These are phyloP conservation scores for Fraxinus velutina DNA, from an alignment of 305 asterid species.

Conservation along the genomic window DNA sequence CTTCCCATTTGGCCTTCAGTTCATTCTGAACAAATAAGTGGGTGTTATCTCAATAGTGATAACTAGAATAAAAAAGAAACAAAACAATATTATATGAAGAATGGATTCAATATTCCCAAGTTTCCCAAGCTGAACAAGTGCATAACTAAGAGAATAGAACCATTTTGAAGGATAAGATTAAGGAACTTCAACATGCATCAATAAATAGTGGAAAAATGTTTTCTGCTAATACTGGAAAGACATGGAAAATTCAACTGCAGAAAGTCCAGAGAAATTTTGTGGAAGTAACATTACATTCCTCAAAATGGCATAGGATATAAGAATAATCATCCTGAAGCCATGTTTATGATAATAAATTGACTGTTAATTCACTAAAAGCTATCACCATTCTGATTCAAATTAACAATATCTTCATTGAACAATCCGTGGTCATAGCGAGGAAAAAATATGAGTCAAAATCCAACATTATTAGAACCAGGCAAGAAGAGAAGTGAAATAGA, in stretches of 20 bases:
- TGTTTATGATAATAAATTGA: not conserved
- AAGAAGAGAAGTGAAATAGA: conserved; percentile 13
- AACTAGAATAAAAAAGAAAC: not conserved
- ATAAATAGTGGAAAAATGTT: not conserved
- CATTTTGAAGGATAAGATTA: not conserved
- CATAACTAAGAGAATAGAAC: not conserved
- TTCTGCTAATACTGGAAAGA: not conserved
- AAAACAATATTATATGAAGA: not conserved
- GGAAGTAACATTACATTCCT: not conserved
- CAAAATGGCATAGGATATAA: not conserved
- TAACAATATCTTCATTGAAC: not conserved
- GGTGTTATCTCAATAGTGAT: not conserved
- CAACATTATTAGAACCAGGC: not conserved
- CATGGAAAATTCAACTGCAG: not conserved
- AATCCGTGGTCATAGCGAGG: not conserved
- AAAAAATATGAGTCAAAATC: not conserved
- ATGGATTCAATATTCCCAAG: not conserved
- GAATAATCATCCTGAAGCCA: not conserved
- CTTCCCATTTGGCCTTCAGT: conserved; percentile 72
- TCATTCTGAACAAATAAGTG: conserved; percentile 45
- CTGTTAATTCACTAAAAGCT: not conserved
- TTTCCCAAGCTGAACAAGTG: not conserved
- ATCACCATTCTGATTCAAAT: not conserved
- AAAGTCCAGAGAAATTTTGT: not conserved
- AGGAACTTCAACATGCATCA: not conserved